A percentile compares a stretch with the other conserved stretches of the same genome.
Conservation (phyloP, 306 rosid genomes). For the Castanopsis chinensis region DNA sequence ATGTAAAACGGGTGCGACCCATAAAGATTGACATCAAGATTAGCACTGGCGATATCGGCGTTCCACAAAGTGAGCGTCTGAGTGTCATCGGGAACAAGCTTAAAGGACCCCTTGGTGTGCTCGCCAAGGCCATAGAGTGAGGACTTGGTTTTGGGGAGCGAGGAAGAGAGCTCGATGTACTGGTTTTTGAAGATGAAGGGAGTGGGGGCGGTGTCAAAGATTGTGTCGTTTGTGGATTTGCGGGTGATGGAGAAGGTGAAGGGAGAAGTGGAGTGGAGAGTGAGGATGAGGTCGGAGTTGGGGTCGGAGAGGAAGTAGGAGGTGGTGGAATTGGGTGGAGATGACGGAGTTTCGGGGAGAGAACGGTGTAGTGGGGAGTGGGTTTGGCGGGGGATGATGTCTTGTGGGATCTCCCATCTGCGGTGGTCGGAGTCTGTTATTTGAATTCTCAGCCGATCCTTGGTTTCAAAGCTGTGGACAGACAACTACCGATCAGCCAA, state of each 20-base stretch:
- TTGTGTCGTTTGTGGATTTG: slow-evolving; percentile 51
- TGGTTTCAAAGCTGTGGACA: slow-evolving; percentile 48
- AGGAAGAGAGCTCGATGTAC: slow-evolving; percentile 46
- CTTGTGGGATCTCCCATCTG: slow-evolving; percentile 77
- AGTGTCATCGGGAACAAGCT: slow-evolving; percentile 40
- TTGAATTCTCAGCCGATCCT: slow-evolving; percentile 55
- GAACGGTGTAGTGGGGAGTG: background rate
- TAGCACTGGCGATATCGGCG: slow-evolving; percentile 46
- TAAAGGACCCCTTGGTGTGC: slow-evolving; percentile 64
- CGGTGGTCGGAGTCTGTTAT: slow-evolving; percentile 46
- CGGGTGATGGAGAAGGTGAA: slow-evolving; percentile 70
- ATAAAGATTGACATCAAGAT: slow-evolving; percentile 55
- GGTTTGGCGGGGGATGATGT: slow-evolving; percentile 44
- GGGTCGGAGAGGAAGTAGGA: slow-evolving; percentile 24
- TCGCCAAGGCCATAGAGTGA: slow-evolving; percentile 74
- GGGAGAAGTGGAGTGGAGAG: slow-evolving; percentile 61
- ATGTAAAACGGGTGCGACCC: slow-evolving; percentile 90
- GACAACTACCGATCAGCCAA: too few species aligned
- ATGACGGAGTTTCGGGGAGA: slow-evolving; percentile 13
- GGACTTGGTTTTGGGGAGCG: slow-evolving; percentile 21
- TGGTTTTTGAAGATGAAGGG: slow-evolving; percentile 71
- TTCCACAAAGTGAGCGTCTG: slow-evolving; percentile 66
- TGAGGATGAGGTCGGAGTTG: slow-evolving; percentile 58
- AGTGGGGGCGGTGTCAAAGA: slow-evolving; percentile 50
- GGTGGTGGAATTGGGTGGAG: background rate